Percentiles rank a stretch among this genome's conserved stretches.
These are phyloP conservation scores for Zalaria sp. DNA, from an alignment of 2,329 filamentous ascomycete genomes.

Conservation along the genomic window DNA sequence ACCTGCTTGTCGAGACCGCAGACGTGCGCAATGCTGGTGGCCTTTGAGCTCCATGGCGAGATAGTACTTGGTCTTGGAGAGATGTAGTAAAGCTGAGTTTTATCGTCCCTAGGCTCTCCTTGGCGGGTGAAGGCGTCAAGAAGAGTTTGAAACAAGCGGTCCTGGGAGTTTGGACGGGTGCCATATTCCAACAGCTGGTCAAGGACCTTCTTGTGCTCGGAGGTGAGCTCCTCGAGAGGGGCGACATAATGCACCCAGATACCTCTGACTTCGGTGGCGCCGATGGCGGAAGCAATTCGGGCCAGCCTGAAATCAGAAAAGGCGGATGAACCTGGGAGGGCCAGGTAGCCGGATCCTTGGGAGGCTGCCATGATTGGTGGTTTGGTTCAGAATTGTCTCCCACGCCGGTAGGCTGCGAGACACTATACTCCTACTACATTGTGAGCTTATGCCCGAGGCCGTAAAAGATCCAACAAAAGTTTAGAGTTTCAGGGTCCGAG, in stretches of 20 bases:
- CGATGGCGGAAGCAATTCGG: constrained; percentile 29
- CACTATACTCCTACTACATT: no score
- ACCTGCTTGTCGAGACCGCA: constrained; percentile 64
- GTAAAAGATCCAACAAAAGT: no score
- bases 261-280: constrained; percentile 32
- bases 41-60: constrained; percentile 95
- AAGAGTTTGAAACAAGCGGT: constrained; percentile 28
- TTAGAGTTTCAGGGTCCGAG: no score
- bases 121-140: constrained; percentile 34
- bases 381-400: neutral
- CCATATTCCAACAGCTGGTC: constrained; percentile 49
- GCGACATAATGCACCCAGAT: constrained; percentile 38
- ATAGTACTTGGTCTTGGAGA: constrained; percentile 67
- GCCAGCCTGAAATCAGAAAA: constrained; percentile 37
- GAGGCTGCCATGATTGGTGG: constrained; percentile 6
- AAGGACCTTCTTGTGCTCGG: constrained; percentile 35
- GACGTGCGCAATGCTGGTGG: constrained; percentile 83
- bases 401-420: no score
- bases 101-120: constrained; percentile 33
- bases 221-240: constrained; percentile 24
- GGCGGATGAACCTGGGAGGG: constrained; percentile 39
- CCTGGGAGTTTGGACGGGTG: constrained; percentile 31
- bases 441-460: no score
- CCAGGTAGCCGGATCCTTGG: constrained; percentile 19
- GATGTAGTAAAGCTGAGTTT: constrained; percentile 52